Evolutionary conservation across 345 rosid species (phyloP).

Genomic region (Brassica nigra): DNA sequence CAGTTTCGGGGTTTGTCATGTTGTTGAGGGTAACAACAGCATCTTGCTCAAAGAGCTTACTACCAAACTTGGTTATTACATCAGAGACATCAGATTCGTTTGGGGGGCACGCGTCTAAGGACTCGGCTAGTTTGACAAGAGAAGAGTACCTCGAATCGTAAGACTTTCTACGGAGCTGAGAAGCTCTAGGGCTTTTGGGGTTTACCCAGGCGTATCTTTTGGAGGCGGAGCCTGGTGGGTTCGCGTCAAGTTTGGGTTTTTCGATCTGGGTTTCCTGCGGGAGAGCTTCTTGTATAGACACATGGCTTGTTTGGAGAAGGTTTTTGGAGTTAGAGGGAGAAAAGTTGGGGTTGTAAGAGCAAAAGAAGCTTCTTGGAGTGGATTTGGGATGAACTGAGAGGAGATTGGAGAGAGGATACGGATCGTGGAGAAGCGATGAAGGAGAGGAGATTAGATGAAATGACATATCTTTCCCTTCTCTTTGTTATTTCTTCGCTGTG

Average conservation of each 20-base stretch:
- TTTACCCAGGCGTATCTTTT: conserved; percentile 78
- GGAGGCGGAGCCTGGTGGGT: conserved; percentile 33
- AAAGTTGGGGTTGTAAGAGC: conserved; percentile 35
- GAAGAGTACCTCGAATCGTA: conserved; percentile 80
- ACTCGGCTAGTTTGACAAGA: conserved; percentile 62
- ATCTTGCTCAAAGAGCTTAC: conserved; percentile 63
- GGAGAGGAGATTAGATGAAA: conserved; percentile 52
- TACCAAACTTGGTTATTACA: conserved; percentile 54
- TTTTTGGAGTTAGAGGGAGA: conserved; percentile 32
- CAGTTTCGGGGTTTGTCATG: conserved; percentile 73
- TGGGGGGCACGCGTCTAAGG: conserved; percentile 53
- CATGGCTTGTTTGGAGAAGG: conserved; percentile 43
- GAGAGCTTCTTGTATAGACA: conserved; percentile 55
- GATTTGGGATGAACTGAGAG: conserved; percentile 41
- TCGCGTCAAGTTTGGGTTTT: conserved; percentile 24
- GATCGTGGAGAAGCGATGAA: conserved; percentile 51
- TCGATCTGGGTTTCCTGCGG: conserved; percentile 36
- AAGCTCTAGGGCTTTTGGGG: conserved; percentile 79
- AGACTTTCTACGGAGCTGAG: conserved; percentile 57
- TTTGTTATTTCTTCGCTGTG: neutral
- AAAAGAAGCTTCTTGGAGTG: conserved; percentile 35
- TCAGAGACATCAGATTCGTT: conserved; percentile 47
- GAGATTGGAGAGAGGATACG: conserved; percentile 43
- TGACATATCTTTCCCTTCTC: conserved; percentile 47
- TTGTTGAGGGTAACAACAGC: conserved; percentile 80